phyloP scores from a whole-genome alignment of 148 eudicot genomes.

The Silene latifolia region DNA sequence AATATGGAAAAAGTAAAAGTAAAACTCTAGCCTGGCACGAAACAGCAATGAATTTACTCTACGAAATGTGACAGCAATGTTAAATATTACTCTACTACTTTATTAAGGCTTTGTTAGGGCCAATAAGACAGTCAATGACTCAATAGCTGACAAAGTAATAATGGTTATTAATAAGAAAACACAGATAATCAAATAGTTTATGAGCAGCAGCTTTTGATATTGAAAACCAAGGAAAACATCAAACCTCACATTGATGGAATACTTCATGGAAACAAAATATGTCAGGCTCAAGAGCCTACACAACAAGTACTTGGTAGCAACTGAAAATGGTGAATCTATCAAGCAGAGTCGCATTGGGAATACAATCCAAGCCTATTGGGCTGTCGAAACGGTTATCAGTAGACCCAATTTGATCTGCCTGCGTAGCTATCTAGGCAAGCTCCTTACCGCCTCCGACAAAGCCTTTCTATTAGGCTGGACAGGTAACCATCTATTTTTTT shows the following conservation, averaged over 20 bases:
- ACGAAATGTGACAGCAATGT: too few species aligned
- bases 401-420: constrained; percentile 40
- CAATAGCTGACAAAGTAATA: neutral
- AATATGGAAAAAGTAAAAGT: too few species aligned
- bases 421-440: constrained; percentile 45
- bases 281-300: constrained; percentile 48
- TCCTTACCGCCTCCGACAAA: constrained; percentile 58
- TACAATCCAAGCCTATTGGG: constrained; percentile 44
- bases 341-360: constrained; percentile 45
- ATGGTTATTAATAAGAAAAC: neutral
- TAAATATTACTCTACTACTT: too few species aligned
- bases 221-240: neutral
- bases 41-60: too few species aligned
- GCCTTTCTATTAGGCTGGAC: constrained; percentile 61
- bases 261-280: constrained; percentile 44
- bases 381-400: constrained; percentile 34
- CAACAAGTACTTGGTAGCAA: constrained; percentile 48
- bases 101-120: too few species aligned
- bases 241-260: constrained; percentile 35
- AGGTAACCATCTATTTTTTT: too few species aligned
- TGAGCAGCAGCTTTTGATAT: too few species aligned
- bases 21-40: too few species aligned
- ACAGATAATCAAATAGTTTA: neutral
- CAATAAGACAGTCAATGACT: neutral
- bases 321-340: constrained; percentile 43